Evolutionary conservation across 495 filamentous ascomycete genomes (phyloP), one percentile per base, ranked within the genome.

Genomic region (Penicillium psychrofluorescens): DNA sequence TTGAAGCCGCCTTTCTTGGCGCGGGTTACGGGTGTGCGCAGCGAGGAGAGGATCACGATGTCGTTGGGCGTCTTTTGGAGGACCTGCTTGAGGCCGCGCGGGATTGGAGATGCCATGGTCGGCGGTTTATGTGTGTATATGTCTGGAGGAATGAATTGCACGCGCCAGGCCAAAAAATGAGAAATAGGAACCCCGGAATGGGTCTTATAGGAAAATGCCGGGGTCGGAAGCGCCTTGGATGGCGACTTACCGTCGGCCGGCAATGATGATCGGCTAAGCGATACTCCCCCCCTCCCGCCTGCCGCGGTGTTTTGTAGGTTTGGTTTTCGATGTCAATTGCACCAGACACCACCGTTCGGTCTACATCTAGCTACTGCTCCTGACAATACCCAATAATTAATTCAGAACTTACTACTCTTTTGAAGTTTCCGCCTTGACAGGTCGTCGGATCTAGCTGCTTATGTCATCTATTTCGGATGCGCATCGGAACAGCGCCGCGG

Each of bases 31-130:
- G 90, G 84, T 12, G 90, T 95, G 36, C 90, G 88, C 43, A 95
- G 77, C 7, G 88, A 82, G 29, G 89, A 90, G 49, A 94, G 82
- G 59, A 96, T 86, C 61, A 96, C 87, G 36, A 89, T 78, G 62
- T 95, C 90, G 16, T 79, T 76, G 12, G 88, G 86, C 4, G 81
- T 72, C 60, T 90, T 95, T 57, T 81, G 69, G 33, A 95, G 81
- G 54, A 95, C 82, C 55, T 86, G 78, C 46, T 78, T 77, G 48
- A 90, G 65, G 52, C 88, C 86, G 49, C 76, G 76, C 35, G 76
- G 75, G 36, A 79, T 65, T 58, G 77, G 74, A 50, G 67, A 71
- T 13, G 75, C 68, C 77, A 81, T 81, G 2, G 29, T 41, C 50
- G 44, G 11, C 38, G 31, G 32, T 37, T 8, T 34, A 9, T n/a